Evolutionary conservation across 2,329 filamentous ascomycete genomes (phyloP).

Genomic region (Paraphoma chrysanthemicola): DNA sequence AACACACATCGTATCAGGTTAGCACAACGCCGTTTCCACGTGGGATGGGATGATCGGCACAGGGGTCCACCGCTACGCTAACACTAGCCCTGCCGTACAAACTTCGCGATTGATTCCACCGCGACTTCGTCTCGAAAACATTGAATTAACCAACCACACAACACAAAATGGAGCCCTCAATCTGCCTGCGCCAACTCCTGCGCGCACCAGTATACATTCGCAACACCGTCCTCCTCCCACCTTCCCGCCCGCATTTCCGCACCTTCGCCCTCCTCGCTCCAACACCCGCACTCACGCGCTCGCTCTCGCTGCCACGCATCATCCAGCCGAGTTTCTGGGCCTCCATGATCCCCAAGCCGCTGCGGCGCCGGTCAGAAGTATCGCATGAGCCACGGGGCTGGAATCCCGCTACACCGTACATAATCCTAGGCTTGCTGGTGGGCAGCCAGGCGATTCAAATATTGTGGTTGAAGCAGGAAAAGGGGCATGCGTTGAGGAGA

Average conservation of each 20-base stretch:
- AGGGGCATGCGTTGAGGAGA: slow-evolving; percentile 73
- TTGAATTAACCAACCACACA: too few relatives aligned
- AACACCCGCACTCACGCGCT: slow-evolving; percentile 21
- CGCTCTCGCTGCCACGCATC: slow-evolving; percentile 43
- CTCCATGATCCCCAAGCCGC: slow-evolving; percentile 44
- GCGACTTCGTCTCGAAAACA: too few relatives aligned
- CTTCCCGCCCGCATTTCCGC: slow-evolving; percentile 27
- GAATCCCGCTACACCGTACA: slow-evolving; percentile 70
- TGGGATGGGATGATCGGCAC: not conserved
- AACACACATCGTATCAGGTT: not conserved
- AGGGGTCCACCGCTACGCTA: not conserved
- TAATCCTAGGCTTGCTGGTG: slow-evolving; percentile 75
- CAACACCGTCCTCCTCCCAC: slow-evolving; percentile 14
- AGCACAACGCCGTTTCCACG: not conserved
- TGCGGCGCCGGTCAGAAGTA: slow-evolving; percentile 18
- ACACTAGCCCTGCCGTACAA: not conserved
- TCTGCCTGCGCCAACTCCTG: slow-evolving; percentile 35
- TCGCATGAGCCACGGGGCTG: slow-evolving; percentile 43
- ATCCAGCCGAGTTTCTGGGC: slow-evolving; percentile 47
- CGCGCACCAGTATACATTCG: slow-evolving; percentile 31
- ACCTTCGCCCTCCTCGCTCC: slow-evolving; percentile 28
- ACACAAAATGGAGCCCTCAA: slow-evolving; percentile 1
- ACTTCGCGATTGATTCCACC: too few relatives aligned
- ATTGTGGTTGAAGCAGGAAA: slow-evolving; percentile 80
- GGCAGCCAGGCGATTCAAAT: slow-evolving; percentile 96